These are phyloP conservation scores for Hevea brasiliensis DNA, from an alignment of 345 rosid genomes.

Conservation along the genomic window DNA sequence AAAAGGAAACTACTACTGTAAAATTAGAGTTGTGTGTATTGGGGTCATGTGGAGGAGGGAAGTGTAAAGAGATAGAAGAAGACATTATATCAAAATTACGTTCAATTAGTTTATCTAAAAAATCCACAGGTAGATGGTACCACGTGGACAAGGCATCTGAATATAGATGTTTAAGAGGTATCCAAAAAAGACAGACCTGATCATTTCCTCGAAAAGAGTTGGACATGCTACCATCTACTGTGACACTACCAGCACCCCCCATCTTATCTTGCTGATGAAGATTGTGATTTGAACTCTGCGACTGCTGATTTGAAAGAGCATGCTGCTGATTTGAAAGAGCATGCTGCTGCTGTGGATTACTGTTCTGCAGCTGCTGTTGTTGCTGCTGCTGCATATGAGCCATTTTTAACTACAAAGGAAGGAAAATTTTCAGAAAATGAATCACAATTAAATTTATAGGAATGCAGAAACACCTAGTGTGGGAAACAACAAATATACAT, in stretches of 20 bases:
- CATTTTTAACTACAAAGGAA: constrained; percentile 54
- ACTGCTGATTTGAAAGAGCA: constrained; percentile 62
- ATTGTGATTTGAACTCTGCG: constrained; percentile 70
- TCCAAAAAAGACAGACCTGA: constrained; percentile 64
- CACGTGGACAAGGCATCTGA: neutral
- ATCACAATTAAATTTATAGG: neutral
- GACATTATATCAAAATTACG: neutral
- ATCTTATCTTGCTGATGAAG: constrained; percentile 83
- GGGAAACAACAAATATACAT: neutral
- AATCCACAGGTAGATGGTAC: neutral
- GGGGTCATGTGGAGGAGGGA: neutral
- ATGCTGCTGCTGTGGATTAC: constrained; percentile 49
- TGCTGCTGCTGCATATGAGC: constrained; percentile 64
- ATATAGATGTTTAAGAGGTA: neutral
- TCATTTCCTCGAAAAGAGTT: constrained; percentile 95
- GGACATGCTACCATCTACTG: constrained; percentile 79
- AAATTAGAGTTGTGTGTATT: neutral
- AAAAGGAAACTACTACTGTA: neutral
- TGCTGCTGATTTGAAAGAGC: constrained; percentile 71
- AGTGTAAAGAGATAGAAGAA: no score
- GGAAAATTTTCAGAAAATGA: neutral
- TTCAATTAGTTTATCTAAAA: neutral
- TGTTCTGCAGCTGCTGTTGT: constrained; percentile 40
- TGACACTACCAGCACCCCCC: constrained; percentile 68
- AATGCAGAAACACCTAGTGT: neutral